Percentiles rank a stretch among this genome's conserved stretches.
Evolutionary conservation across 179 eudicot genomes (phyloP).

Genomic region (Beta corolliflora): DNA sequence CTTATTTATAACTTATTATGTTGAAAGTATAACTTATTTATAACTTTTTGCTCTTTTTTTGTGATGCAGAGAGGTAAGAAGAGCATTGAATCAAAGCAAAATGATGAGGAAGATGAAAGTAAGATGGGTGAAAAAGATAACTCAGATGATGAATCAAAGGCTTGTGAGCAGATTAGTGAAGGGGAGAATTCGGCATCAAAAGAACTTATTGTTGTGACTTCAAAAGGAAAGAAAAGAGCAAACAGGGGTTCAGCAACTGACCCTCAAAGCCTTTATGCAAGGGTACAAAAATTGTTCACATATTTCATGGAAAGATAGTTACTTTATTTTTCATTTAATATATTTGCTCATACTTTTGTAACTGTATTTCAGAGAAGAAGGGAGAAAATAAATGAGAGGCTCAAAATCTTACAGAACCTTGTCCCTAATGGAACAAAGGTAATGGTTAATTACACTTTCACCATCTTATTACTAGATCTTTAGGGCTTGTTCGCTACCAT

Average conservation of each 20-base stretch:
- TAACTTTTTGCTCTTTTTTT: neutral
- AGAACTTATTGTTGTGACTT: too few species aligned
- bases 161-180: conserved; percentile 40
- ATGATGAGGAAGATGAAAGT: conserved; percentile 26
- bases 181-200: conserved; percentile 28
- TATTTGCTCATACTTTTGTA: conserved; percentile 1
- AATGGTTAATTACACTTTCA: neutral
- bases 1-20: too few species aligned
- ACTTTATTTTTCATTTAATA: neutral
- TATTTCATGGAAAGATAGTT: too few species aligned
- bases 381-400: conserved; percentile 66
- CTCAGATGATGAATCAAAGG: conserved; percentile 56
- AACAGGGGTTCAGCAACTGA: conserved; percentile 74
- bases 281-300: conserved; percentile 38
- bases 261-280: conserved; percentile 89
- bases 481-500: too few species aligned
- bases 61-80: conserved; percentile 40
- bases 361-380: conserved; percentile 64
- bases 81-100: conserved; percentile 8
- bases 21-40: too few species aligned
- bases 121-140: conserved; percentile 28
- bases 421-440: conserved; percentile 90
- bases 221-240: conserved; percentile 60
- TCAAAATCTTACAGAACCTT: conserved; percentile 63
- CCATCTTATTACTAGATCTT: neutral